Percentiles rank a stretch among this genome's conserved stretches.
phyloP scores from a whole-genome alignment of 108 stramenopile species.

The Nitzschia sp. region DNA sequence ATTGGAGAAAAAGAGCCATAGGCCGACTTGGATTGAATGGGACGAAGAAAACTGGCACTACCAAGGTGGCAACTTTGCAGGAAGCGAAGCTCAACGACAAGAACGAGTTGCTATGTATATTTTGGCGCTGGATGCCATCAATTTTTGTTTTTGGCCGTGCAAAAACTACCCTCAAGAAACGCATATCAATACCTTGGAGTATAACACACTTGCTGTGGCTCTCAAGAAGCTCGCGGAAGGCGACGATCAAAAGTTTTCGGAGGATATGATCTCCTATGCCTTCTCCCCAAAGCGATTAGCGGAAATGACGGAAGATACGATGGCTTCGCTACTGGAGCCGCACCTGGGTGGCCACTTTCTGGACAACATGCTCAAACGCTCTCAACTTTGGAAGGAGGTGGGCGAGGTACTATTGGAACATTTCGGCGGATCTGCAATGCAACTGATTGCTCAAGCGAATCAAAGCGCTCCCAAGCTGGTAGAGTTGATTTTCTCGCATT shows the following conservation, averaged over 20 bases:
- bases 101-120: slow-evolving; percentile 85
- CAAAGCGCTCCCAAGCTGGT: slow-evolving; percentile 63
- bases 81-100: slow-evolving; percentile 35
- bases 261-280: slow-evolving; percentile 35
- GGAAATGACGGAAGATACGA: slow-evolving; percentile 45
- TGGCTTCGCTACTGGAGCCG: slow-evolving; percentile 47
- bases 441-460: slow-evolving; percentile 60
- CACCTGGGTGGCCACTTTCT: slow-evolving; percentile 46
- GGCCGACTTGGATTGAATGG: slow-evolving; percentile 53
- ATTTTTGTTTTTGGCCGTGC: slow-evolving; percentile 94
- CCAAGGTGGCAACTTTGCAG: slow-evolving; percentile 36
- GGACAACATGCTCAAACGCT: slow-evolving; percentile 62
- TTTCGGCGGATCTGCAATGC: slow-evolving; percentile 61
- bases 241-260: slow-evolving; percentile 46
- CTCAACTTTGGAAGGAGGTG: slow-evolving; percentile 74
- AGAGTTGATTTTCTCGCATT: slow-evolving; percentile 52
- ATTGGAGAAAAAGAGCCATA: background rate
- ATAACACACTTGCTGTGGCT: slow-evolving; percentile 84
- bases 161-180: slow-evolving; percentile 5
- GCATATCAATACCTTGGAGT: slow-evolving; percentile 68
- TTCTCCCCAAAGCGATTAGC: slow-evolving; percentile 62
- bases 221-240: slow-evolving; percentile 70
- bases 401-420: slow-evolving; percentile 53
- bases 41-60: slow-evolving; percentile 93
- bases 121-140: slow-evolving; percentile 90